Percentiles rank a stretch among this genome's conserved stretches.
Conservation (phyloP, 2,329 filamentous ascomycete genomes). For the Trichoderma atrobrunneum region DNA sequence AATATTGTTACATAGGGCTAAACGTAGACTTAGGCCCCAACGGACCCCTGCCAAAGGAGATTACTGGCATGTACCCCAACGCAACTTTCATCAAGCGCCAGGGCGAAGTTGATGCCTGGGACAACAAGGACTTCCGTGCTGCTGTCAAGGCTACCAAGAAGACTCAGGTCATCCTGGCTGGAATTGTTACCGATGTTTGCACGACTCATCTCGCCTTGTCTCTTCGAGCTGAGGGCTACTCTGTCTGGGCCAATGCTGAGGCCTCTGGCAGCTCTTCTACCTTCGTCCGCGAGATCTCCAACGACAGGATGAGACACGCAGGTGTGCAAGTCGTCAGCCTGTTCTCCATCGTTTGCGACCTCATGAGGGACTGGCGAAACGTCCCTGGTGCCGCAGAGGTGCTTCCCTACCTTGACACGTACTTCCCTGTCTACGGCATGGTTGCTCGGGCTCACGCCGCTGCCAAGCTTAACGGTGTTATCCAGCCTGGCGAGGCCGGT, state of each 20-base stretch:
- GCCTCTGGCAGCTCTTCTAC: slow-evolving; percentile 64
- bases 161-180: slow-evolving; percentile 68
- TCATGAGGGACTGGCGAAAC: slow-evolving; percentile 69
- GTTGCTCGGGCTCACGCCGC: slow-evolving; percentile 46
- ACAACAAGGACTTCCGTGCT: slow-evolving; percentile 64
- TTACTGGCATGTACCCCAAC: slow-evolving; percentile 56
- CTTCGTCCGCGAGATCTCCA: slow-evolving; percentile 49
- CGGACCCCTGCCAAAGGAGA: slow-evolving; percentile 55
- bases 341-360: slow-evolving; percentile 63
- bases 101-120: slow-evolving; percentile 76
- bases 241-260: slow-evolving; percentile 71
- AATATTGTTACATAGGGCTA: not conserved
- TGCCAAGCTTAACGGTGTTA: slow-evolving; percentile 1
- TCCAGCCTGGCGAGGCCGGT: slow-evolving; percentile 7
- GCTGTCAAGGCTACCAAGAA: slow-evolving; percentile 64
- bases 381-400: slow-evolving; percentile 53
- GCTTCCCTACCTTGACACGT: slow-evolving; percentile 62
- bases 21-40: slow-evolving; percentile 56
- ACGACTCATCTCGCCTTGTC: slow-evolving; percentile 72
- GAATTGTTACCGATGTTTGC: slow-evolving; percentile 74
- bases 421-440: slow-evolving; percentile 63
- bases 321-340: slow-evolving; percentile 63
- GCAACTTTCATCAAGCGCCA: slow-evolving; percentile 64
- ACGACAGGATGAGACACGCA: slow-evolving; percentile 63
- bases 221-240: slow-evolving; percentile 67